These are phyloP conservation scores for Pythium brachiatum DNA, from an alignment of 352 stramenopile species.

Conservation along the genomic window DNA sequence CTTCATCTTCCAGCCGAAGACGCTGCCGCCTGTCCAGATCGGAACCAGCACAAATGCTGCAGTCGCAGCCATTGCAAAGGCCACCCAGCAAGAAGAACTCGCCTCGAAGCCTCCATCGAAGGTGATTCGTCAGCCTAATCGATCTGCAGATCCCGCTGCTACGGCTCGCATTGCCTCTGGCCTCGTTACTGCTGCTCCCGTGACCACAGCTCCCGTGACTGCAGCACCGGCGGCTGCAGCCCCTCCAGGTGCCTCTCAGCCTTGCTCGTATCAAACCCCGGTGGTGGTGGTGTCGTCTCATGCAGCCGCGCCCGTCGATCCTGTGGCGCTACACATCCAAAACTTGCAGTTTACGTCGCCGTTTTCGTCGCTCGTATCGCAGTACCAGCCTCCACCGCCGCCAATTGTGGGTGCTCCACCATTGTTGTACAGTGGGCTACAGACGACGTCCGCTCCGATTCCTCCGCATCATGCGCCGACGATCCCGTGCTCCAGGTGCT, in stretches of 20 bases:
- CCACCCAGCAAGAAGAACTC: not conserved
- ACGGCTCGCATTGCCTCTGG: too few species aligned
- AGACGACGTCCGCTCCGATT: too few species aligned
- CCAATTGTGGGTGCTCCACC: too few species aligned
- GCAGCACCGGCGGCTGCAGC: too few species aligned
- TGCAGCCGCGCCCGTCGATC: not conserved
- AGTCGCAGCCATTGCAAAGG: not conserved
- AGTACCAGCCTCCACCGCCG: not conserved
- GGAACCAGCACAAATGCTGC: not conserved
- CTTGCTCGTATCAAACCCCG: not conserved
- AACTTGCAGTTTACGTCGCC: slow-evolving; percentile 5
- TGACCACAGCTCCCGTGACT: too few species aligned
- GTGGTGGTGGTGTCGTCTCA: not conserved
- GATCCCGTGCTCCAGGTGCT: too few species aligned
- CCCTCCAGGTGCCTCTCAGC: too few species aligned
- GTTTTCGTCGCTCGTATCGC: slow-evolving; percentile 4
- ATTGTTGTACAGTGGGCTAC: too few species aligned
- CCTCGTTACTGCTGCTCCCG: too few species aligned
- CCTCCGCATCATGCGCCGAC: too few species aligned
- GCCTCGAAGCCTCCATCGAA: not conserved
- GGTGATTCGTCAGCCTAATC: not conserved
- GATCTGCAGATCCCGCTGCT: not conserved
- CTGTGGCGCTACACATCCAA: too few species aligned
- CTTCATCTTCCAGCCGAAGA: too few species aligned
- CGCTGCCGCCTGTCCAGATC: not conserved